Conservation (phyloP, 495 filamentous ascomycete species). For the Aspergillus biplanus region DNA sequence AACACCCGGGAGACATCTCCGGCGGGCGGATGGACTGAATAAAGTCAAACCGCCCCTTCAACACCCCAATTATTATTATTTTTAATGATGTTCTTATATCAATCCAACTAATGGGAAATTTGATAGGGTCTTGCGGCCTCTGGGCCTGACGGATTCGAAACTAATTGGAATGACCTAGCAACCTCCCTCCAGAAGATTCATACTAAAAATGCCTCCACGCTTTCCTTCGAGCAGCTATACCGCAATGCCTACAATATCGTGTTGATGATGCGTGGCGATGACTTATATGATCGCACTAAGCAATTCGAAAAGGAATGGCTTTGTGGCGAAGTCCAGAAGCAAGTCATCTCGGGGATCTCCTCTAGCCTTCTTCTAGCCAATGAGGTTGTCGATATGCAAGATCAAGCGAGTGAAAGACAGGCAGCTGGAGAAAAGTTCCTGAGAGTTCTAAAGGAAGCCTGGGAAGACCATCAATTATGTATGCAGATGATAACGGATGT, state of each 20-base stretch:
- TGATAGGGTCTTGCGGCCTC: slow-evolving; percentile 56
- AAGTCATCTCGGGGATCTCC: slow-evolving; percentile 64
- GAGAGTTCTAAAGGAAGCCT: slow-evolving; percentile 71
- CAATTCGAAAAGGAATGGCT: slow-evolving; percentile 83
- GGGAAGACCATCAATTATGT: slow-evolving; percentile 85
- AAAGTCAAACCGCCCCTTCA: not conserved
- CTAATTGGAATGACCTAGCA: slow-evolving; percentile 74
- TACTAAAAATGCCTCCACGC: slow-evolving; percentile 82
- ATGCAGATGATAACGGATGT: slow-evolving; percentile 99
- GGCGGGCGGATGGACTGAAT: not conserved
- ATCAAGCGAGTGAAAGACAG: slow-evolving; percentile 72
- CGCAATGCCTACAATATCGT: slow-evolving; percentile 97
- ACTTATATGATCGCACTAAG: slow-evolving; percentile 80
- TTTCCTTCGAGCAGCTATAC: slow-evolving; percentile 96
- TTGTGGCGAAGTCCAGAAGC: slow-evolving; percentile 63
- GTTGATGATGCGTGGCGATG: slow-evolving; percentile 78
- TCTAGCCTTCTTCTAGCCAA: slow-evolving; percentile 56
- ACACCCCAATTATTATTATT: not conserved
- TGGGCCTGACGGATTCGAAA: slow-evolving; percentile 75
- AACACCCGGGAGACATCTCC: not conserved
- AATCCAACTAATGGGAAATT: slow-evolving; percentile 20
- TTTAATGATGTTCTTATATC: not conserved
- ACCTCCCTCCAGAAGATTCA: slow-evolving; percentile 84
- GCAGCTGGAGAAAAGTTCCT: slow-evolving; percentile 84
- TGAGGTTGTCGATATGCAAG: slow-evolving; percentile 44